Evolutionary conservation across 106 monocot species (phyloP).

Genomic region (Phalaenopsis aphrodite): DNA sequence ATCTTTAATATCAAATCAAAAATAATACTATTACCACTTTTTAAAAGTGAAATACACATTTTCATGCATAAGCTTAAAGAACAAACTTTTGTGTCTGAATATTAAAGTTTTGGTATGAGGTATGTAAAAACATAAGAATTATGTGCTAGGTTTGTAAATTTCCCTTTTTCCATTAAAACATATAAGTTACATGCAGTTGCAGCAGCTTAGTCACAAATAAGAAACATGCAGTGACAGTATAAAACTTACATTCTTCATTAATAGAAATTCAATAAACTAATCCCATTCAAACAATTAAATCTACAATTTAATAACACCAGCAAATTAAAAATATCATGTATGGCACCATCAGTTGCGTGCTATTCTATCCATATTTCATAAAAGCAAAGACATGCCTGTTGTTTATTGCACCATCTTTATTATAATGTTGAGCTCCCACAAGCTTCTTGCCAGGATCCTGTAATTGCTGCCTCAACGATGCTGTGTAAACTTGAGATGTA

Average conservation of each 20-base stretch:
- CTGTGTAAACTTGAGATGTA: slow-evolving; percentile 58
- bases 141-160: too few relatives aligned
- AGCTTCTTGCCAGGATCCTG: slow-evolving; percentile 90
- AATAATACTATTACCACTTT: too few relatives aligned
- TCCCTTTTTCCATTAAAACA: background rate
- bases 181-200: background rate
- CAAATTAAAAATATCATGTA: background rate
- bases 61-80: too few relatives aligned
- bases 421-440: slow-evolving; percentile 89
- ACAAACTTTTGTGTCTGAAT: too few relatives aligned
- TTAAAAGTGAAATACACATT: too few relatives aligned
- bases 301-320: background rate
- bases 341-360: background rate
- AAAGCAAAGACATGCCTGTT: slow-evolving; percentile 45
- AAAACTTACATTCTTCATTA: background rate
- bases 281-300: background rate
- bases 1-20: too few relatives aligned
- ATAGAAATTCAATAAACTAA: background rate
- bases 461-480: slow-evolving; percentile 90
- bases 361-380: background rate
- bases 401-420: slow-evolving; percentile 68
- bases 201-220: background rate
- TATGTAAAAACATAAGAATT: too few relatives aligned
- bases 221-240: background rate
- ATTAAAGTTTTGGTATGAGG: too few relatives aligned